Evolutionary conservation across 768 basidiomycete genomes (phyloP).

Genomic region (Plicaturopsis crispa): DNA sequence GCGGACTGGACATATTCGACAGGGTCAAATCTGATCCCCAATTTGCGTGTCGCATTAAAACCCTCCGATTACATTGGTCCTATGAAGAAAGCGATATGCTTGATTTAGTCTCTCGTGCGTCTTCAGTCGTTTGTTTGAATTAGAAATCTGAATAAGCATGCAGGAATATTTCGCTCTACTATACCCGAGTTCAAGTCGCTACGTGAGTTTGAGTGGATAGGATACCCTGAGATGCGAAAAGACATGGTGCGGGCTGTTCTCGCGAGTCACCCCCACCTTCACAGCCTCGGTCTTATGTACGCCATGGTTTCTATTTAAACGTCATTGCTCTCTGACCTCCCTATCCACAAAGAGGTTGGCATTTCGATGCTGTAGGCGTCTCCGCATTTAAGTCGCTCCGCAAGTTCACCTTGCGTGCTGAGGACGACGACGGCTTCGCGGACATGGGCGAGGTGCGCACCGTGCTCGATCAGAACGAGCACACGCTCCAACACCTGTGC

Average conservation of each 20-base stretch:
- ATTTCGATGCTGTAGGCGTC: constrained; percentile 66
- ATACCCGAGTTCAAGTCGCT: constrained; percentile 57
- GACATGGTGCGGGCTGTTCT: constrained; percentile 58
- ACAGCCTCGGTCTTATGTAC: constrained; percentile 53
- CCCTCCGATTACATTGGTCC: constrained; percentile 59
- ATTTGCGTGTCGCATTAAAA: constrained; percentile 54
- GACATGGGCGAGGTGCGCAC: constrained; percentile 62
- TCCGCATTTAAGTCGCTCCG: constrained; percentile 52
- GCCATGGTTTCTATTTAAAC: constrained; percentile 7
- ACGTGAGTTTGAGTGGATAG: constrained; percentile 69
- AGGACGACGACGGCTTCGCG: constrained; percentile 65
- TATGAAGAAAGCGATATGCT: constrained; percentile 65
- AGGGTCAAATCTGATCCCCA: constrained; percentile 52
- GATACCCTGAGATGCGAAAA: constrained; percentile 62
- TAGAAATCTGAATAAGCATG: background rate
- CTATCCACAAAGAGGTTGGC: constrained; percentile 46
- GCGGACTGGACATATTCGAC: constrained; percentile 62
- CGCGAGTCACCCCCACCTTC: constrained; percentile 43
- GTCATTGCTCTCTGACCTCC: constrained; percentile 1
- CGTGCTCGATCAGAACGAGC: constrained; percentile 53
- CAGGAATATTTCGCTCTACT: constrained; percentile 55
- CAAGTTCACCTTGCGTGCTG: constrained; percentile 62
- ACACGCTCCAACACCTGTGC: constrained; percentile 51
- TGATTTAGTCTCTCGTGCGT: constrained; percentile 49
- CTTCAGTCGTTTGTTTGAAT: background rate